Evolutionary conservation across 2,329 filamentous ascomycete species (phyloP), one percentile per base, ranked within the genome.

Genomic region (Cladophialophora exuberans): DNA sequence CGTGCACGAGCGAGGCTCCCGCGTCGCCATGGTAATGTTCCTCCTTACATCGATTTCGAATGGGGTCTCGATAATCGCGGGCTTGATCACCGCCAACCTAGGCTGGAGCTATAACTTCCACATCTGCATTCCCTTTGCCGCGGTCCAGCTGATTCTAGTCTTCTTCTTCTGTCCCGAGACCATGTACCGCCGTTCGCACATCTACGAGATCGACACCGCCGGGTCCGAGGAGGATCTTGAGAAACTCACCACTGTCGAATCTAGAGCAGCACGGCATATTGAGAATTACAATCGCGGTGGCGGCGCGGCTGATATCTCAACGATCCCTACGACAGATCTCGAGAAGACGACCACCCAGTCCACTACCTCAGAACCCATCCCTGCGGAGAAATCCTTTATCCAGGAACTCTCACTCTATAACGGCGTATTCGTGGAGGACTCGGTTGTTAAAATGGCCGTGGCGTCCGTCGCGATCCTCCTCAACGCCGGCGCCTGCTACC

Each of bases 1-100:
- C 62, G 67, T 72, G 54, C 70, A 72, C 38, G 69, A 56, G 38
- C 43, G 57, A 49, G 52, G 52, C 17, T 52, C 52, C 2, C 15
- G 45, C 22, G 54, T 60, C 18, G 73, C 73, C 3, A 65, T 76
- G 25, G 73, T 75, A 52, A 75, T 73, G 6, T 66, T 74, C 22
- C 72, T 72, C 52, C 64, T 76, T 3, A 57, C 68, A 3, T 48
- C 64, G 2, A 73, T 74, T 1, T 71, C 72, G 1, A 64, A 72
- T 33, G 56, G 74, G 7, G 72, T 73, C 4, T 71, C 72, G 2
- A 63, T 75, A 2, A 62, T 65, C 9, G 73, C 74, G 10, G 70
- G 73, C 17, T 75, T 76, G 58, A 75, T 77, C 38, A 60, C 57
- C 1, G 46, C 41, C 13, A 41, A 58, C 28, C 55, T 60, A 75